Base-by-base conservation (phyloP, 169 alveolate species). In the Plasmodium relictum region DNA sequence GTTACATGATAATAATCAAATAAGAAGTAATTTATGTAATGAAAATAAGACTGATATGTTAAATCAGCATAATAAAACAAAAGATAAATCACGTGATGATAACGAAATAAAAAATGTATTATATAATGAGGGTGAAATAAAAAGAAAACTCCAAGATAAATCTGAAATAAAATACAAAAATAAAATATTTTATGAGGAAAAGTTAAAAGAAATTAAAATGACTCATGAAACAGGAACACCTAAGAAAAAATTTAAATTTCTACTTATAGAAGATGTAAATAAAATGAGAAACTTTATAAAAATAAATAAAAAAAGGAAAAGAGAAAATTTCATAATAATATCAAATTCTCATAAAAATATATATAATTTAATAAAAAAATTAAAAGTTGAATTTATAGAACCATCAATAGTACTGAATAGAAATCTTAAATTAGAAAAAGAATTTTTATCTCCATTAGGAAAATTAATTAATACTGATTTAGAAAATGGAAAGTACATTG, bases 201-300 rank as follows among this genome's bases (percentile, higher is more conserved):
- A 8, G 0, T 4, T 1, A 6, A 20, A n/a, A 20, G 10, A 61
- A 42, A 31, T 31, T 16, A 61, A 74, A 22, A 0, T 52, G 10
- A 26, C 31, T 6, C 7, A 54, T 20, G 1, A 7, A 45, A 10
- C 16, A 24, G 52, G n/a, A 5, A 14, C 14, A 10, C 16, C 20
- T 2, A 45, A 22, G 22, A 50, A 59, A 16, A 78, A 63, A 56
- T 44, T 42, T 20, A 78, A 78, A 56, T 78, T 44, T 59, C 44
- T 78, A 54, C 56, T 31, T 9, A 9, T 65, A 58, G 85, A 83
- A 26, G 85, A 83, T 48, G 41, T 31, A 7, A 37, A 83, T 20
- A 83, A 83, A 69, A 83, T 83, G 73, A 83, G 83, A 18, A 68
- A 26, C 16, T 83, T 83, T 45, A 83, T 83, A 69, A 83, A 83